Percentiles rank a stretch among this genome's conserved stretches.
phyloP scores from a whole-genome alignment of 352 stramenopile genomes.

The Phytophthora ramorum region DNA sequence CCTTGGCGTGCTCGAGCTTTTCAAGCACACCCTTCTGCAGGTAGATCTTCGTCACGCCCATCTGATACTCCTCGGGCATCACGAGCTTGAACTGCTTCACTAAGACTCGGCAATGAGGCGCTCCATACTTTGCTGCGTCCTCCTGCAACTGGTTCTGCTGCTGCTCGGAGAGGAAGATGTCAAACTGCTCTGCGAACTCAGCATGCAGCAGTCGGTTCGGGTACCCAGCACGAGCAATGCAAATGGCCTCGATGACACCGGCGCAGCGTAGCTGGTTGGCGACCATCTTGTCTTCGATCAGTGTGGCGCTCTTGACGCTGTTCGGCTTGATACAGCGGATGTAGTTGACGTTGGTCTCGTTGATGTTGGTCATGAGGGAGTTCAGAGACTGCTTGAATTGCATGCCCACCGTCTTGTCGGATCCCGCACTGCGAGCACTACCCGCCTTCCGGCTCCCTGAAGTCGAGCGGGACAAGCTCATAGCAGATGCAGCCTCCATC shows the following conservation, averaged over 20 bases:
- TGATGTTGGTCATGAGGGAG: slow-evolving; percentile 77
- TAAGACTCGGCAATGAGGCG: slow-evolving; percentile 53
- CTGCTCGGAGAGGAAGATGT: slow-evolving; percentile 65
- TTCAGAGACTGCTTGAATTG: slow-evolving; percentile 85
- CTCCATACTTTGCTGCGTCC: slow-evolving; percentile 28
- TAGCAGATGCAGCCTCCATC: slow-evolving; percentile 31
- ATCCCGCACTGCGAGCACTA: slow-evolving; percentile 22
- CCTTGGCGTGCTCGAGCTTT: slow-evolving; percentile 66
- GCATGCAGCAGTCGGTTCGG: slow-evolving; percentile 85
- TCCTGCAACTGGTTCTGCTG: slow-evolving; percentile 43
- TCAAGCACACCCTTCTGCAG: slow-evolving; percentile 86
- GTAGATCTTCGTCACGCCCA: slow-evolving; percentile 89
- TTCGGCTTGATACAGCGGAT: slow-evolving; percentile 91
- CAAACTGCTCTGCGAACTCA: slow-evolving; percentile 68
- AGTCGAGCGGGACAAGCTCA: slow-evolving; percentile 27
- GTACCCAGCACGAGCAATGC: slow-evolving; percentile 77
- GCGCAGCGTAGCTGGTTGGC: slow-evolving; percentile 82
- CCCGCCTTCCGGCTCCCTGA: slow-evolving; percentile 41
- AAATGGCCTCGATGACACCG: slow-evolving; percentile 84
- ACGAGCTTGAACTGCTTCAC: slow-evolving; percentile 70
- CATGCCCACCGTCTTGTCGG: slow-evolving; percentile 68
- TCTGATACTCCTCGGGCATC: slow-evolving; percentile 76
- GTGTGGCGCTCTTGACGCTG: slow-evolving; percentile 64
- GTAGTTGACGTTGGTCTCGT: slow-evolving; percentile 80
- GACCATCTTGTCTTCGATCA: slow-evolving; percentile 77